Conservation (phyloP, 2,329 filamentous ascomycete species). For the Dactylonectria macrodidyma region DNA sequence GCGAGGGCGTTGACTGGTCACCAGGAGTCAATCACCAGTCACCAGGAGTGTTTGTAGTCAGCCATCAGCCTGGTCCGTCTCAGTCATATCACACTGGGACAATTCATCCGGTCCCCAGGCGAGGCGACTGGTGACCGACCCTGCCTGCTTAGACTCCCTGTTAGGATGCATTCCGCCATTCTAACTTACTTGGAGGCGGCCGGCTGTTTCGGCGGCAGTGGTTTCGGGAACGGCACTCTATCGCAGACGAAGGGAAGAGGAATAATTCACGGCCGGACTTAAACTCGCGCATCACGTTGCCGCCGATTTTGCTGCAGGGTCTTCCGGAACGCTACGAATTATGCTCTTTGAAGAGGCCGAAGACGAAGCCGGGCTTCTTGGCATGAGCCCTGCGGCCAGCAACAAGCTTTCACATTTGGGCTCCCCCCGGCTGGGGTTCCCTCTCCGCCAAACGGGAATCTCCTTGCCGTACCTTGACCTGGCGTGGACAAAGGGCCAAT, state of each 20-base stretch:
- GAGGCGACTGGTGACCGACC: slow-evolving; percentile 3
- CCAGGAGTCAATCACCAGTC: neutral
- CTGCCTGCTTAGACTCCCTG: neutral
- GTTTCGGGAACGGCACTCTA: slow-evolving; percentile 27
- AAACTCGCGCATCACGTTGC: slow-evolving; percentile 12
- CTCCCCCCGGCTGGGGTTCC: slow-evolving; percentile 29
- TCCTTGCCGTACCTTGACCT: slow-evolving; percentile 26
- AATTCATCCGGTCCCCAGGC: slow-evolving; percentile 6
- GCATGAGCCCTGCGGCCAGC: slow-evolving; percentile 28
- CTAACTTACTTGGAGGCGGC: slow-evolving; percentile 29
- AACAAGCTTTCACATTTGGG: slow-evolving; percentile 27
- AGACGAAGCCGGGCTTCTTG: slow-evolving; percentile 17
- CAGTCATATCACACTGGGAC: neutral
- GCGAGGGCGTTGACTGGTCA: neutral
- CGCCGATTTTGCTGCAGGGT: slow-evolving; percentile 8
- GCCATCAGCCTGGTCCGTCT: neutral
- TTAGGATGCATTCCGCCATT: slow-evolving; percentile 1
- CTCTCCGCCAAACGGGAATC: slow-evolving; percentile 27
- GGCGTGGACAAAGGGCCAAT: neutral
- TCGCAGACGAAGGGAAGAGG: slow-evolving; percentile 35
- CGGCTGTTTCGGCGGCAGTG: slow-evolving; percentile 44
- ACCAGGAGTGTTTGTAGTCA: slow-evolving; percentile 7
- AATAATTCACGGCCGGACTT: slow-evolving; percentile 7
- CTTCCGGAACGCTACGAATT: slow-evolving; percentile 8
- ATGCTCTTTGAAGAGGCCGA: neutral